Conservation (phyloP, 2,329 filamentous ascomycete genomes). For the Dothideomycetes sp. region DNA sequence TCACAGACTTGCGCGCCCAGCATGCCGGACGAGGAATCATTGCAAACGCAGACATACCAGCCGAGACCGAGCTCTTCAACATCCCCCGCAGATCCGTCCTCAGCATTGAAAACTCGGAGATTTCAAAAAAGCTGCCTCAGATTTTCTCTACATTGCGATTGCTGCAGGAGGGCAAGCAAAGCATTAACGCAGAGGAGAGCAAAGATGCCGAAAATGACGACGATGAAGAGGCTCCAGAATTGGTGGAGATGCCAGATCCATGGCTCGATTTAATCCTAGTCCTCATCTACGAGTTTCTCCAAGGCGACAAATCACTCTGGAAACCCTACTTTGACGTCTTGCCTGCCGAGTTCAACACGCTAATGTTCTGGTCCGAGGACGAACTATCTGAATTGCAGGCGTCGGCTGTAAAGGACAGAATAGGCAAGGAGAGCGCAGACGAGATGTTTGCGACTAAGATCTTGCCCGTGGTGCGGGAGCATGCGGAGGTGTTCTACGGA, state of each 20-base stretch:
- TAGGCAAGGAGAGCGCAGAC: slow-evolving; percentile 64
- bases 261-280: slow-evolving; percentile 58
- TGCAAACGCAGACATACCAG: slow-evolving; percentile 55
- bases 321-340: slow-evolving; percentile 67
- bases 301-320: slow-evolving; percentile 55
- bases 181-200: slow-evolving; percentile 1
- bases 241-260: slow-evolving; percentile 26
- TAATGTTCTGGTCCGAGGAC: slow-evolving; percentile 74
- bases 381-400: slow-evolving; percentile 67
- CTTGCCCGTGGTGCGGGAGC: slow-evolving; percentile 44
- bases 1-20: slow-evolving; percentile 45
- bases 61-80: slow-evolving; percentile 69
- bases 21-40: slow-evolving; percentile 55
- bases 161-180: no score
- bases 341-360: slow-evolving; percentile 61
- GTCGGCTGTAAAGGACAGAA: slow-evolving; percentile 63
- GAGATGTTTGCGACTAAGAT: slow-evolving; percentile 51
- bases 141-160: slow-evolving; percentile 8
- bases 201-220: slow-evolving; percentile 3
- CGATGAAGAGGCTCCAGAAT: slow-evolving; percentile 19
- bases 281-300: slow-evolving; percentile 65
- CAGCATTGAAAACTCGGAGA: slow-evolving; percentile 58
- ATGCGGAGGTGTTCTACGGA: slow-evolving; percentile 39
- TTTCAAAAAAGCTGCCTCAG: slow-evolving; percentile 39
- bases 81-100: slow-evolving; percentile 65